phyloP scores from a whole-genome alignment of 805 yeast species.

The Saccharomycopsis schoenii region DNA sequence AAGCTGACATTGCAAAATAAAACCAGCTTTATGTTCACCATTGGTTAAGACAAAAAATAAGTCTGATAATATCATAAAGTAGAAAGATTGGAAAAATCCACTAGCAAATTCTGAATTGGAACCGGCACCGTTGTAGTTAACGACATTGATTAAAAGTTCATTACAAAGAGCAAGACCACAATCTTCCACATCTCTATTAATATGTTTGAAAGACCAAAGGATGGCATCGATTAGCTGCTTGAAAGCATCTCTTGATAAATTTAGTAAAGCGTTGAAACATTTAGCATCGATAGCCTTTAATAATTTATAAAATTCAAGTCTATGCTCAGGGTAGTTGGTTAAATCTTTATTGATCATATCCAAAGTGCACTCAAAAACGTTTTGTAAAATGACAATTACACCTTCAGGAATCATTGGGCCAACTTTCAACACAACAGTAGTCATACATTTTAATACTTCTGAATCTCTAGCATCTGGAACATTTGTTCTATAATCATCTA shows the following conservation, averaged over 20 bases:
- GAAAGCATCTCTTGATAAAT: conserved; percentile 87
- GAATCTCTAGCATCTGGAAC: conserved; percentile 98
- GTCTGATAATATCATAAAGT: conserved; percentile 82
- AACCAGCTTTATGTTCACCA: conserved; percentile 96
- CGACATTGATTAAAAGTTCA: conserved; percentile 79
- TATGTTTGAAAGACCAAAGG: conserved; percentile 97
- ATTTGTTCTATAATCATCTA: conserved; percentile 79
- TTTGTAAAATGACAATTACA: conserved; percentile 75
- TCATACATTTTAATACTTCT: conserved; percentile 90
- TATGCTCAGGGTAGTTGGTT: conserved; percentile 94
- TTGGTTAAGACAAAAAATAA: conserved; percentile 91
- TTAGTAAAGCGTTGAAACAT: conserved; percentile 76
- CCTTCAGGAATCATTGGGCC: conserved; percentile 86
- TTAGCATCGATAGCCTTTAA: conserved; percentile 78
- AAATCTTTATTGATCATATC: conserved; percentile 94
- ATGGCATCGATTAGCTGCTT: conserved; percentile 87
- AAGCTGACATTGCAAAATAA: conserved; percentile 75
- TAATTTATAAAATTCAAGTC: conserved; percentile 90
- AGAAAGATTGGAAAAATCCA: conserved; percentile 81
- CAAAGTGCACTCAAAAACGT: conserved; percentile 88
- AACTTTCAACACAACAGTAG: conserved; percentile 78
- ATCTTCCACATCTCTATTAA: conserved; percentile 92
- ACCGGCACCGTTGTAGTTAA: conserved; percentile 28
- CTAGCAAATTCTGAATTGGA: conserved; percentile 41
- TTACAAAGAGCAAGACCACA: conserved; percentile 77